Evolutionary conservation across 2,329 filamentous ascomycete genomes (phyloP), one percentile per base, ranked within the genome.

Genomic region (Sporothrix schenckii): DNA sequence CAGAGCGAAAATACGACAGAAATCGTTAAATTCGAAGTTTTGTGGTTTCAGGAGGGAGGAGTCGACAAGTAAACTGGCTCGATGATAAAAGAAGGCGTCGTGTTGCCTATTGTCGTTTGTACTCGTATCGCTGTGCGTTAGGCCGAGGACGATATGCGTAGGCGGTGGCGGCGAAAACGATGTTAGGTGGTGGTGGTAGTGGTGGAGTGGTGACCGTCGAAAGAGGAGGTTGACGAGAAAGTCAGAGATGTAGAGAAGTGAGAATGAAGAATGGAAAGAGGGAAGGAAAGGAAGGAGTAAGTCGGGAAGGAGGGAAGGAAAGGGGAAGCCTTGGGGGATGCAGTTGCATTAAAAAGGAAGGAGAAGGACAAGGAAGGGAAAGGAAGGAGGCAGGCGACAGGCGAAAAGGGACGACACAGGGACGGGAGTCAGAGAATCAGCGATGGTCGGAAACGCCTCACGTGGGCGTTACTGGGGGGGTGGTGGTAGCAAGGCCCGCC

Each of bases 361-460:
- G 44, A 34, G 58, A 44, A 50, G 27, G 50, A 39, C 34, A 54
- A 60, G 34, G 69, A 50, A 65, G 41, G 30, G 53, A n/a, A 30
- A 24, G 50, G 44, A 68, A 34, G 34, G 50, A 56, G 44, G 3
- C 27, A 34, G 49, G 60, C 47, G 34, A n/a, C 50, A 34, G 54
- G 41, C 24, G 68, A 53, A 69, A 11, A 68, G 30, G 53, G 34
- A 56, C 61, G 47, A 54, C 52, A 53, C 30, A 58, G 24, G 56
- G 34, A 47, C 10, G 44, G 16, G 68, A 50, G 39, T 24, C 44
- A 69, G 68, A 53, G 60, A 47, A 24, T 61, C 54, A 69, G 58
- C 56, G 68, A 69, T 69, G 21, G 58, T 41, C 47, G 68, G 58
- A 69, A 69, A 69, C 68, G 68, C 49, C 67, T 69, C 67, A 69